phyloP scores from a whole-genome alignment of 305 asterid species.

The Nicotiana rustica region DNA sequence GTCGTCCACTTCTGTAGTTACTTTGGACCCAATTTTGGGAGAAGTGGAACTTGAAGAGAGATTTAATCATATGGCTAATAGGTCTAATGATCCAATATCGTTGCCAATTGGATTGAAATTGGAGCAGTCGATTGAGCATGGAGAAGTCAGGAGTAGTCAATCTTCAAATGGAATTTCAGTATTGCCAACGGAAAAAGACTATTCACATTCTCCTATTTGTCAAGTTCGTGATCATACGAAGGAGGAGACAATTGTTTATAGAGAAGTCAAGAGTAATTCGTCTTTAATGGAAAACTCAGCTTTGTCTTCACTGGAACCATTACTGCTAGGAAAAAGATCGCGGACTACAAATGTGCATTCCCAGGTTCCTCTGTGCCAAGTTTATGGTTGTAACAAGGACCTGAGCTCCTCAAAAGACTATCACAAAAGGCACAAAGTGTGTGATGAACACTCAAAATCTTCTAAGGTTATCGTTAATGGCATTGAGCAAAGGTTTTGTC shows the following conservation, averaged over 20 bases:
- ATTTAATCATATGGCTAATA: slow-evolving; percentile 19
- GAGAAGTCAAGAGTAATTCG: slow-evolving; percentile 29
- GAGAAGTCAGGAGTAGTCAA: slow-evolving; percentile 35
- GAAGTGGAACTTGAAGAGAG: slow-evolving; percentile 42
- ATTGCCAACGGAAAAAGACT: slow-evolving; percentile 44
- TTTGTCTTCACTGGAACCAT: slow-evolving; percentile 38
- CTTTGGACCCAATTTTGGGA: slow-evolving; percentile 29
- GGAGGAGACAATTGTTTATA: neutral
- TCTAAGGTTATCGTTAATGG: slow-evolving; percentile 64
- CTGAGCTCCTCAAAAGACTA: slow-evolving; percentile 65
- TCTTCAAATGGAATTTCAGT: slow-evolving; percentile 33
- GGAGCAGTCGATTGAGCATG: slow-evolving; percentile 36
- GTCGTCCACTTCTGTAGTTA: slow-evolving; percentile 32
- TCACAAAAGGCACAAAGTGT: slow-evolving; percentile 68
- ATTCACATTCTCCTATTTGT: slow-evolving; percentile 40
- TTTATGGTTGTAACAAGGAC: slow-evolving; percentile 65
- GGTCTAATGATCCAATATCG: neutral
- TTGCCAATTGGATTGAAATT: slow-evolving; percentile 21
- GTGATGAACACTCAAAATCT: slow-evolving; percentile 66
- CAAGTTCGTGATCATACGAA: slow-evolving; percentile 44
- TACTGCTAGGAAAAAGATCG: slow-evolving; percentile 39
- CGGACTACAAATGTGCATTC: slow-evolving; percentile 38
- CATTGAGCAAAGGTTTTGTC: slow-evolving; percentile 70
- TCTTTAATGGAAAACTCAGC: slow-evolving; percentile 28
- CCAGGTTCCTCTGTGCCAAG: slow-evolving; percentile 58